These are phyloP conservation scores for Calonectria fujianensis DNA, from an alignment of 2,329 filamentous ascomycete genomes.

Conservation along the genomic window DNA sequence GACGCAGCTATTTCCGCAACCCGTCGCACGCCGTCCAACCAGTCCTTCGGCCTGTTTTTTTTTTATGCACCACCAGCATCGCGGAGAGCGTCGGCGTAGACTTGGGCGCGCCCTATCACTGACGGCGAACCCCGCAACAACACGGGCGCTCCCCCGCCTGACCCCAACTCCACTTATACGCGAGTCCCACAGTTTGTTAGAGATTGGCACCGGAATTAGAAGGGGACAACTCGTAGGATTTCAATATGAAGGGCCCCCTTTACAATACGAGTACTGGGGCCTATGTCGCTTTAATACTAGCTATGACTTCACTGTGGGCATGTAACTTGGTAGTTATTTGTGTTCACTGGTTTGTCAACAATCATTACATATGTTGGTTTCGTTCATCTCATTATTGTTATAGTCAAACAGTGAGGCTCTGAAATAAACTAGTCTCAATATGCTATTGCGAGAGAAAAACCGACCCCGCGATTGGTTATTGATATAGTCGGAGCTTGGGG, in stretches of 20 bases:
- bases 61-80: neutral
- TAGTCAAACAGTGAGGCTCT: neutral
- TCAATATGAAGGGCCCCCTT: no score
- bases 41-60: neutral
- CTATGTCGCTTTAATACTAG: neutral
- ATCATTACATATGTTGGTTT: neutral
- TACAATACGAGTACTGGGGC: neutral
- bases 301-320: neutral
- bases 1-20: neutral
- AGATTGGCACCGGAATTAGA: neutral
- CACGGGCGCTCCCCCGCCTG: neutral
- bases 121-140: constrained; percentile 2
- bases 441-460: neutral
- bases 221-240: no score
- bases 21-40: neutral
- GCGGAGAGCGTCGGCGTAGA: constrained; percentile 4
- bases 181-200: constrained; percentile 8
- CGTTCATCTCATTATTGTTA: neutral
- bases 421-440: neutral
- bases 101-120: constrained; percentile 30
- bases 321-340: neutral
- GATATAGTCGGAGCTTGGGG: neutral
- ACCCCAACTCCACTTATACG: neutral
- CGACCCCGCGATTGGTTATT: neutral
- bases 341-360: neutral